Base-by-base conservation (phyloP, 129 eudicot species). In the Flaveria sonorensis region DNA sequence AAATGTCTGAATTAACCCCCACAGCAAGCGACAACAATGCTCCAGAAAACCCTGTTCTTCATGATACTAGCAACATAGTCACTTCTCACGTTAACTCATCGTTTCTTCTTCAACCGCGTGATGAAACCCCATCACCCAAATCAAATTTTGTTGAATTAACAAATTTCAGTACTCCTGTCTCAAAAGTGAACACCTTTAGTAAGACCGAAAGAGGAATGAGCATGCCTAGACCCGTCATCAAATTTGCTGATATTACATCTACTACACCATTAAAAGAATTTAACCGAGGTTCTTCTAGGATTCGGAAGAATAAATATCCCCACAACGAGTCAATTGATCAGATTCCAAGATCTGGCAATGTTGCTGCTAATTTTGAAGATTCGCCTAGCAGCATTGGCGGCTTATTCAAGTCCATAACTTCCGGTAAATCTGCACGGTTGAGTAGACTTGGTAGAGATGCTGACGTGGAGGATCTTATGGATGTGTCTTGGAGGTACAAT, bases 401-500 rank as follows among this genome's bases (percentile, higher is more conserved):
- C 42, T 59, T 86, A 73, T 81, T 82, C 30, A 71, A 56, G 71
- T 78, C 81, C 24, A 77, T 62, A 70, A 65, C 55, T 11, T 53
- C 79, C 56, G 79, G 82, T 64, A 86, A 87, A 75, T 62, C 67
- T 68, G 70, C 55, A 21, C 77, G 67, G n/a, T 28, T 84, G 24
- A 82, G 80, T 11, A 75, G 73, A 70, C 55, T 73, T 30, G 85
- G 77, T 70, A 43, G 84, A 79, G 84, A 43, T 47, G 48, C 72
- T 40, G 76, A 71, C n/a, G 73, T 74, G 40, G 78, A 71, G 66
- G 76, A 86, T 85, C 50, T 78, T 48, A 89, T 89, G 97, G 92
- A 89, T 53, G 62, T 87, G 21, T 79, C 92, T 75, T 86, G 87
- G 89, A 87, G 95, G 95, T 87, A 83, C 50, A 4, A 14, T 59